Conservation (phyloP, 768 basidiomycete genomes). For the Pisolithus albus region DNA sequence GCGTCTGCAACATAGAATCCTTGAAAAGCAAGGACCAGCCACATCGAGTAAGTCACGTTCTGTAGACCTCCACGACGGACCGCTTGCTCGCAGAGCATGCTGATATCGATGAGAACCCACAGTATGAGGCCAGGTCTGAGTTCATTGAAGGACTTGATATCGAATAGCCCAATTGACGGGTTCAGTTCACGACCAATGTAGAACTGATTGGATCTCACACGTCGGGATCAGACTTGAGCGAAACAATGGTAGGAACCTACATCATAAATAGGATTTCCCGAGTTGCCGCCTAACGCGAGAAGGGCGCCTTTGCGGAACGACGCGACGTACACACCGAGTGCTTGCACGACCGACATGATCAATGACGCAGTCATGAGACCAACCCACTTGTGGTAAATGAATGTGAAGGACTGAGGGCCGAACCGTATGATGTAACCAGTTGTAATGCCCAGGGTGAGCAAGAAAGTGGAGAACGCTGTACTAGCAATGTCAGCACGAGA, state of each 20-base stretch:
- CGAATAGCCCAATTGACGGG: slow-evolving; percentile 72
- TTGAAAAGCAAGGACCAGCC: slow-evolving; percentile 83
- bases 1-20: slow-evolving; percentile 79
- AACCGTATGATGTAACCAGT: slow-evolving; percentile 62
- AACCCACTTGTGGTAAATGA: slow-evolving; percentile 87
- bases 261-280: slow-evolving; percentile 82
- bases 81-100: slow-evolving; percentile 88
- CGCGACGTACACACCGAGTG: slow-evolving; percentile 55
- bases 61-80: slow-evolving; percentile 60
- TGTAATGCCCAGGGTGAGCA: slow-evolving; percentile 71
- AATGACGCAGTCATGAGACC: slow-evolving; percentile 82
- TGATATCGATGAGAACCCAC: slow-evolving; percentile 89
- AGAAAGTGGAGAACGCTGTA: slow-evolving; percentile 79
- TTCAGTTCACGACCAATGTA: slow-evolving; percentile 94
- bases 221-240: neutral
- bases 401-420: slow-evolving; percentile 79
- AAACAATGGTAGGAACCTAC: slow-evolving; percentile 39
- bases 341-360: slow-evolving; percentile 73
- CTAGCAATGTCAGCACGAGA: neutral
- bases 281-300: slow-evolving; percentile 90
- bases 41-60: slow-evolving; percentile 83
- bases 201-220: slow-evolving; percentile 42
- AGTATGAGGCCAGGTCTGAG: slow-evolving; percentile 61
- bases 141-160: slow-evolving; percentile 54
- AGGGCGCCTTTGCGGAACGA: slow-evolving; percentile 68